A percentile compares a stretch with the other conserved stretches of the same genome.
Evolutionary conservation across 805 yeast species (phyloP).

Genomic region (Saturnispora quitensis): DNA sequence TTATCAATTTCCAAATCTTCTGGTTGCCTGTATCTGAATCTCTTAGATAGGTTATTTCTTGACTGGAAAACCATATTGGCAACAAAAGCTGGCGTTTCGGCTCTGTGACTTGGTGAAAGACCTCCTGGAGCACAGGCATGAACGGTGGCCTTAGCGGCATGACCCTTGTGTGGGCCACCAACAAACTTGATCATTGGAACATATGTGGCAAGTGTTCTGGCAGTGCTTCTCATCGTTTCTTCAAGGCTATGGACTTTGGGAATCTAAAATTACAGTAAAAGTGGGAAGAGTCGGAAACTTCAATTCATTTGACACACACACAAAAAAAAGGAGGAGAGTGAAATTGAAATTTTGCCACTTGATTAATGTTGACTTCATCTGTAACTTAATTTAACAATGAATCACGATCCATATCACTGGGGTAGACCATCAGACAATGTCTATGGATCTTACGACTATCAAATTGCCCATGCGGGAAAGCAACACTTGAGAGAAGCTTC

Average conservation of each 20-base stretch:
- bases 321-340: neutral
- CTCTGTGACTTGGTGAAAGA: slow-evolving; percentile 18
- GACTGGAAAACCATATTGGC: slow-evolving; percentile 31
- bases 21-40: slow-evolving; percentile 61
- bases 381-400: slow-evolving; percentile 41
- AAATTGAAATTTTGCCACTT: neutral
- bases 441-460: slow-evolving; percentile 72
- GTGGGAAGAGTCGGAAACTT: neutral
- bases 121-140: slow-evolving; percentile 35
- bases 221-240: slow-evolving; percentile 23
- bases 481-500: neutral
- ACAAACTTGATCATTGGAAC: slow-evolving; percentile 77
- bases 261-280: too few species aligned
- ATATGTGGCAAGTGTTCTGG: slow-evolving; percentile 30
- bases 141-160: slow-evolving; percentile 11
- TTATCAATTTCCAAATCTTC: slow-evolving; percentile 66
- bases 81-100: slow-evolving; percentile 5
- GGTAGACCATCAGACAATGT: slow-evolving; percentile 83
- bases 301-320: neutral
- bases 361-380: neutral
- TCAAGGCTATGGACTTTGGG: neutral
- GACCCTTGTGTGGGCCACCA: slow-evolving; percentile 62
- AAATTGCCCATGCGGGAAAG: slow-evolving; percentile 54
- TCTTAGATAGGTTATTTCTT: slow-evolving; percentile 57
- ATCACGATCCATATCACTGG: slow-evolving; percentile 93